Base-by-base conservation (phyloP, 345 rosid species). In the Syzygium grande region DNA sequence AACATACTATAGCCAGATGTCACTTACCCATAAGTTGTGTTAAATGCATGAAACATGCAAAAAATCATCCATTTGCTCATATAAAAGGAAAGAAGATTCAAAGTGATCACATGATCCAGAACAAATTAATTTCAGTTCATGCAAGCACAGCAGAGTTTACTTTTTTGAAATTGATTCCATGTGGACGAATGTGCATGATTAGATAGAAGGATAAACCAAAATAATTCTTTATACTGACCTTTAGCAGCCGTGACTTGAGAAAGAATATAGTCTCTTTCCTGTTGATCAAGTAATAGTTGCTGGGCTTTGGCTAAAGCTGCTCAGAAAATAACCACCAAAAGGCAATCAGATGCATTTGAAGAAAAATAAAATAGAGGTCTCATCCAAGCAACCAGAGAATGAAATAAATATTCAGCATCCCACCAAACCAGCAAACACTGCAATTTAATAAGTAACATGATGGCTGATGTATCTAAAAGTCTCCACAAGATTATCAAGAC, bases 241-340 rank as follows among this genome's bases (percentile, higher is more conserved):
- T 95, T 98, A 19, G 99, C 99, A 86, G 98, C 94, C 88, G 87
- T 92, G 65, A 96, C 99, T 93, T 96, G 99, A 63, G 91, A 91
- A 89, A 96, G 96, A 90, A 98, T 65, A 89, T 98, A 96, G 90
- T 91, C 98, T 92, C 99, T 93, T 93, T 98, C 99, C 91, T 98
- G 96, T 88, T 95, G 91, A 88, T 96, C 93, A 58, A 95, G 95
- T 88, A 96, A 88, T 63, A 96, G 94, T 56, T 96, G 97, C 68
- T 98, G 99, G 55, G 99, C 99, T 90, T 98, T 96, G 65, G 99
- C 99, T 91, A 98, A 92, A 41, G 98, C 99, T 98, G 93, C 90
- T 88, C 89, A 90, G 23, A 91, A 88, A 89, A 89, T 51, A 91
- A 90, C 49, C 68, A 86, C 52, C 56, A 25, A 87, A 86, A 52